Conservation (phyloP, 192 early-diverging fungal genomes). For the Gorgonomyces haynaldii region DNA sequence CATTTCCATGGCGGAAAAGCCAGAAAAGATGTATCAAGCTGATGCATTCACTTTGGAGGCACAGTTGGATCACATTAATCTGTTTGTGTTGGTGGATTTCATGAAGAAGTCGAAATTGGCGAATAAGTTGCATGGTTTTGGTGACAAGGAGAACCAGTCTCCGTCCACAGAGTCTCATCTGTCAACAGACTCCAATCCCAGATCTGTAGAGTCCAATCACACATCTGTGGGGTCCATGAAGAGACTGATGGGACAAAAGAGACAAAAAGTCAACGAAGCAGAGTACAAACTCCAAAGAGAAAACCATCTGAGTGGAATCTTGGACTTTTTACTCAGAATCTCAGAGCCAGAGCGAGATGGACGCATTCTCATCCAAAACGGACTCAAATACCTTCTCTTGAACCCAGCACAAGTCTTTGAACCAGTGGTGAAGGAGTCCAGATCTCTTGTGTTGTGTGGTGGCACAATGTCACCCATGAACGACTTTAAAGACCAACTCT, state of each 20-base stretch:
- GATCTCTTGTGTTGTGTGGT: constrained; percentile 76
- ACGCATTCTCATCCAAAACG: constrained; percentile 36
- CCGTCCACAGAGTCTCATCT: not conserved
- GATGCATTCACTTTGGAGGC: not conserved
- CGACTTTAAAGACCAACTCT: constrained; percentile 34
- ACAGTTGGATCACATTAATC: not conserved
- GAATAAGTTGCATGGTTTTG: constrained; percentile 12
- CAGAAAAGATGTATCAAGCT: too few species aligned
- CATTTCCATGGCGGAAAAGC: too few species aligned
- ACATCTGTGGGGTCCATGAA: not conserved
- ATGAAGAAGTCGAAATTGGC: constrained; percentile 11
- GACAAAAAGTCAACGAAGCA: constrained; percentile 22
- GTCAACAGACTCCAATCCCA: not conserved
- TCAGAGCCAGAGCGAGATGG: constrained; percentile 59
- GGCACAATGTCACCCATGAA: constrained; percentile 85
- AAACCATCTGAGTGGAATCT: too few species aligned
- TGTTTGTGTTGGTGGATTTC: constrained; percentile 8
- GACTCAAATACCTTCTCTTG: constrained; percentile 75
- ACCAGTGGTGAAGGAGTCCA: constrained; percentile 63
- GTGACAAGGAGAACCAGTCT: not conserved
- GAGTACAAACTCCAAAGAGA: too few species aligned
- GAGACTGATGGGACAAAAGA: constrained; percentile 11
- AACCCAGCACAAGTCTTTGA: constrained; percentile 73
- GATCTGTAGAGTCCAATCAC: not conserved
- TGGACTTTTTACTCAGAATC: constrained; percentile 50